Evolutionary conservation across 768 basidiomycete species (phyloP).

Genomic region (Lactarius hengduanensis): DNA sequence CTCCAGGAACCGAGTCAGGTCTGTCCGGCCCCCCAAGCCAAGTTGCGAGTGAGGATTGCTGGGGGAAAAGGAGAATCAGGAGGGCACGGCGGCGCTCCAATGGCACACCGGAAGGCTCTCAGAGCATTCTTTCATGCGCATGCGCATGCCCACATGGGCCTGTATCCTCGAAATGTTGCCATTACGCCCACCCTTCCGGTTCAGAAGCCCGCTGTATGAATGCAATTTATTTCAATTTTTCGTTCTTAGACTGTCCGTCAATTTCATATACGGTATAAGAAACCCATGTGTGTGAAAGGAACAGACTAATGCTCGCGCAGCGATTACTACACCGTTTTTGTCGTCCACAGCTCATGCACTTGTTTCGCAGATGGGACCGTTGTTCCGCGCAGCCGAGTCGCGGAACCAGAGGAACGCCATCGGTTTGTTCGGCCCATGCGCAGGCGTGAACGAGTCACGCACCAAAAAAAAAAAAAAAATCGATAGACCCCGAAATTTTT

Average conservation of each 20-base stretch:
- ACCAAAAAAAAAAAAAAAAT: background rate
- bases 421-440: constrained; percentile 17
- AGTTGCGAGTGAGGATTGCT: background rate
- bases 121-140: background rate
- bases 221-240: background rate
- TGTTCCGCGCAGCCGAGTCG: constrained; percentile 5
- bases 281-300: background rate
- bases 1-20: background rate
- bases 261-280: background rate
- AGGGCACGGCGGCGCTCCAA: background rate
- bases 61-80: background rate
- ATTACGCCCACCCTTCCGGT: background rate
- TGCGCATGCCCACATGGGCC: background rate
- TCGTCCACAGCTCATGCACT: constrained; percentile 2
- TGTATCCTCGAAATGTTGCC: background rate
- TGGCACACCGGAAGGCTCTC: background rate
- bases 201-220: constrained; percentile 1
- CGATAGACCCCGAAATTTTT: background rate
- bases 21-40: constrained; percentile 9
- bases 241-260: background rate
- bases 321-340: background rate
- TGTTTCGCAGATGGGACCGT: background rate
- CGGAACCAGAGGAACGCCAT: background rate
- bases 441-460: background rate
- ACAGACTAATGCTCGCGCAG: background rate